These are phyloP conservation scores for Colletotrichum endophyticum DNA, from an alignment of 2,329 filamentous ascomycete species.

Conservation along the genomic window DNA sequence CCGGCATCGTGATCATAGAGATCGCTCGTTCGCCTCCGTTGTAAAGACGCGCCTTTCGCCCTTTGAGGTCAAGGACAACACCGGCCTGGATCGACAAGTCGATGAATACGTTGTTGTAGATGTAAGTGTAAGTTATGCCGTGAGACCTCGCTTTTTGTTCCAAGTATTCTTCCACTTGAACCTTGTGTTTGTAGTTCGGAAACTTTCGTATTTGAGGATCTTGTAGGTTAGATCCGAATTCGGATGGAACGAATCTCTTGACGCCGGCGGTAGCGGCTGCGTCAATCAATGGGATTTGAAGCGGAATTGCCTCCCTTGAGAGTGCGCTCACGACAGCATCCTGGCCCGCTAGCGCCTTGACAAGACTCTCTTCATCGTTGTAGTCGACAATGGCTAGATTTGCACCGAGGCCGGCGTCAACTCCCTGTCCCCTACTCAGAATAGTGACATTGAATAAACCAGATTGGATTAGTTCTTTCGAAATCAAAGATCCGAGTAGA, in stretches of 20 bases:
- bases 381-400: not conserved
- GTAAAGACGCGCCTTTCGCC: not conserved
- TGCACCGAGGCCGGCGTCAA: not conserved
- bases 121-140: not conserved
- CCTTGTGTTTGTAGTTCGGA: not conserved
- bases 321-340: not conserved
- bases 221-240: not conserved
- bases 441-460: not conserved
- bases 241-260: not conserved
- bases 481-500: not conserved
- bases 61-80: not conserved
- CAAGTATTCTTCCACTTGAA: not conserved
- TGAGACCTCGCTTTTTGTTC: not conserved
- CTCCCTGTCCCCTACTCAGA: not conserved
- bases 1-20: not conserved
- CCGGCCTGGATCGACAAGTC: not conserved
- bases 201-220: not conserved
- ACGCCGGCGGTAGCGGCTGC: not conserved
- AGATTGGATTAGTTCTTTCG: not conserved
- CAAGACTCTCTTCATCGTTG: not conserved
- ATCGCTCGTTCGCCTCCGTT: not conserved
- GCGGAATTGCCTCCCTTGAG: not conserved
- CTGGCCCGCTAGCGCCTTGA: not conserved
- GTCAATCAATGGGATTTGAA: not conserved
- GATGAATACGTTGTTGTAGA: not conserved